Percentiles rank a stretch among this genome's conserved stretches.
Conservation (phyloP, 2,329 filamentous ascomycete genomes). For the Akanthomyces dipterigenus region DNA sequence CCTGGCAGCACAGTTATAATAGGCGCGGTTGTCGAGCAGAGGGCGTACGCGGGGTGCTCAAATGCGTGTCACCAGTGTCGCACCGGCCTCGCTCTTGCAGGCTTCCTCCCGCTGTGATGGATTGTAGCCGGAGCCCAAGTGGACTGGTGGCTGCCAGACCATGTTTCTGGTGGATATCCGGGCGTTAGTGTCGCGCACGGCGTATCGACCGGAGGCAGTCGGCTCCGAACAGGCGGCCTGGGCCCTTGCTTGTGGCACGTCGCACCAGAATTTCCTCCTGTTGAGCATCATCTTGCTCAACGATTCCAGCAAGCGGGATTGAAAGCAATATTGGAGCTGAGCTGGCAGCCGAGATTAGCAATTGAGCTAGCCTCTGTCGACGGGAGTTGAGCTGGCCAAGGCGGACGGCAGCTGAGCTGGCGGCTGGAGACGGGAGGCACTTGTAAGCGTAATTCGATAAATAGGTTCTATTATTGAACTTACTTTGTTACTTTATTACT, state of each 20-base stretch:
- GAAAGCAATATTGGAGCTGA: no score
- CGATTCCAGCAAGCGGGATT: no score
- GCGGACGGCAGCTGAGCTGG: no score
- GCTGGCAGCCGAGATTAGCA: no score
- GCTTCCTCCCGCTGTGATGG: not conserved
- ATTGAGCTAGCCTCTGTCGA: no score
- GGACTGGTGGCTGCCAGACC: not conserved
- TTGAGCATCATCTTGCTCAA: no score
- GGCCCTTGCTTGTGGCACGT: not conserved
- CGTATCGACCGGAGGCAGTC: not conserved
- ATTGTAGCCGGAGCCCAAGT: not conserved
- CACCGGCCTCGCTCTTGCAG: not conserved
- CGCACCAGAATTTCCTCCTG: not conserved
- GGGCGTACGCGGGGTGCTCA: not conserved
- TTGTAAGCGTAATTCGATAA: no score
- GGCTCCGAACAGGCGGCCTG: not conserved
- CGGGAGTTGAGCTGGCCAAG: no score
- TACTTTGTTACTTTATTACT: no score
- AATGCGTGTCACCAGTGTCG: not conserved
- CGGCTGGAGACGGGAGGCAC: no score
- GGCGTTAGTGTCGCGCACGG: not conserved
- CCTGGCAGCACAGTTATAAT: not conserved
- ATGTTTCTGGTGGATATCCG: constrained; percentile 1
- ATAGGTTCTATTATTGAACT: no score
- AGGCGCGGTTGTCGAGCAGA: not conserved